These are phyloP conservation scores for Nyssa sinensis DNA, from an alignment of 148 eudicot genomes.

Conservation along the genomic window DNA sequence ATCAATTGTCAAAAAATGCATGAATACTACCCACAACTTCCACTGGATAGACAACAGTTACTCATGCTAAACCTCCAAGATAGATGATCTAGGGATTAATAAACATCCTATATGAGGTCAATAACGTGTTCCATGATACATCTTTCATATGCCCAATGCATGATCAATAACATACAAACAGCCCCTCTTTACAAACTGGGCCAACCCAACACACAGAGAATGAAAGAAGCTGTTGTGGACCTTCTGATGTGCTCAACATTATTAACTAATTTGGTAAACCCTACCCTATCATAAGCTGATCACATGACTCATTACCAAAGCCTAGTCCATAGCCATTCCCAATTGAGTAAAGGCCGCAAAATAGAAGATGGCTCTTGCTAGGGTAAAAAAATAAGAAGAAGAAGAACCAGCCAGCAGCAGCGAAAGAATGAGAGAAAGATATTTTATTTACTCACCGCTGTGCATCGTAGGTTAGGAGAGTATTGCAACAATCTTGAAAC, in stretches of 20 bases:
- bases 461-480: constrained; percentile 77
- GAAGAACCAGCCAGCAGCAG: no score
- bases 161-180: no score
- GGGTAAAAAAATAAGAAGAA: neutral
- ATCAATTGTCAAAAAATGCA: neutral
- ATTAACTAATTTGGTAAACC: neutral
- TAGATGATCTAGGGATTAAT: neutral
- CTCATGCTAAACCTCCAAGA: neutral
- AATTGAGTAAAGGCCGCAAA: neutral
- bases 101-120: neutral
- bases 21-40: neutral
- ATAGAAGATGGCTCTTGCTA: neutral
- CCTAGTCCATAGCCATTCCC: neutral
- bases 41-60: neutral
- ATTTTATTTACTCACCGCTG: constrained; percentile 47
- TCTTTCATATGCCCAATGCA: no score
- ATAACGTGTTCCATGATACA: neutral
- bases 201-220: no score
- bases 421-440: neutral
- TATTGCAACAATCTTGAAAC: constrained; percentile 87
- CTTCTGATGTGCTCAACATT: neutral
- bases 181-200: no score
- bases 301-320: neutral
- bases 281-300: neutral
- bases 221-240: neutral